phyloP scores from a whole-genome alignment of 495 filamentous ascomycete species.

The Aspergillus baeticus region DNA sequence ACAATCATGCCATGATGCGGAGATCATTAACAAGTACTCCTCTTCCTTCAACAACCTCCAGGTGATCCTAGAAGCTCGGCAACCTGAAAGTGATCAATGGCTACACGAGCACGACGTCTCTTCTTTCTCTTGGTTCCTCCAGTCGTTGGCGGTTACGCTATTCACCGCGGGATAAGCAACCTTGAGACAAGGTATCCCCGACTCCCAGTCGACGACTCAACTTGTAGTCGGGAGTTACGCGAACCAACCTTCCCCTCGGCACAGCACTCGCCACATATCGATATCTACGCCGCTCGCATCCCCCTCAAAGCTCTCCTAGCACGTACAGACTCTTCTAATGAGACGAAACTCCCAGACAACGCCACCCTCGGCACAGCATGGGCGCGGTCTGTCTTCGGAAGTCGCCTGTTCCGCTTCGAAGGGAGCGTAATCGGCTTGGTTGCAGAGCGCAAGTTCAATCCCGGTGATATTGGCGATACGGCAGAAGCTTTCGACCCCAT shows the following conservation, averaged over 20 bases:
- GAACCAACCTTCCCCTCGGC: constrained; percentile 16
- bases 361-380: constrained; percentile 25
- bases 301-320: constrained; percentile 18
- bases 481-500: not conserved
- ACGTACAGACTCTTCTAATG: not conserved
- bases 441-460: constrained; percentile 1
- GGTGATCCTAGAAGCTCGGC: not conserved
- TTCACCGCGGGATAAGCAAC: constrained; percentile 23
- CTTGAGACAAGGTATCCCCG: constrained; percentile 35
- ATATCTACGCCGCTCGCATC: constrained; percentile 32
- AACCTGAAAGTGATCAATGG: not conserved
- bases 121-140: constrained; percentile 19
- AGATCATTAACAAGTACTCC: too few species aligned
- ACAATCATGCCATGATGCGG: too few species aligned
- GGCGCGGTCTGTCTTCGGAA: constrained; percentile 26
- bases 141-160: constrained; percentile 19
- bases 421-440: constrained; percentile 23
- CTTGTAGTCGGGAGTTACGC: constrained; percentile 21
- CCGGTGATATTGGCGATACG: constrained; percentile 24
- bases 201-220: constrained; percentile 7
- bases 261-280: constrained; percentile 29
- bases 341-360: not conserved
- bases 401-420: constrained; percentile 22
- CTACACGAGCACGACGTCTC: constrained; percentile 12
- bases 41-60: too few species aligned